Base-by-base conservation (phyloP, 2,329 filamentous ascomycete species). In the Phoma herbarum region DNA sequence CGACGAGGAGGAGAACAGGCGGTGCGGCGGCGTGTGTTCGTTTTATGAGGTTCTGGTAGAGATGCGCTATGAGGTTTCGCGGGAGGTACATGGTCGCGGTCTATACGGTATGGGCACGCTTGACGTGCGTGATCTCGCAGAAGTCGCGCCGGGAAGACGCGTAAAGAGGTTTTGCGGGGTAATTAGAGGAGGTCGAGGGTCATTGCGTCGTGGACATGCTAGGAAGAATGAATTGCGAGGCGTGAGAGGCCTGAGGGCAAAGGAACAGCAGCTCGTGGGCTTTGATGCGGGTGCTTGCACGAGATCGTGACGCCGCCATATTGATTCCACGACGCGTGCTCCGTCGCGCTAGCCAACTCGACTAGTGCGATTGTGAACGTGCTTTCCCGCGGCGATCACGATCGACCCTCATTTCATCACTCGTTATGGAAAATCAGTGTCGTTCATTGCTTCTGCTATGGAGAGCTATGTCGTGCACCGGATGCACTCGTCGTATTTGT, bases 1-100 rank as follows among this genome's bases (percentile, higher is more conserved):
- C 91, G 64, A 93, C 93, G 56, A 99, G 90, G 63, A 99, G 87
- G 25, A 98, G 85, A 52, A 98, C 92, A 0, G 93, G 93, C 37
- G 94, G 91, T 18, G 93, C 95, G 50, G 94, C 87, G n/a, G 93
- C 90, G 75, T 97, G 92, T 66, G 93, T 90, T 43, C 91, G 90
- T 77, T 86, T 87, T 77, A 96, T 88, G 56, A 99, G 90, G 78
- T 97, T 91, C 60, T 86, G 86, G 83, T 99, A 99, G 70, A 98
- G 88, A 70, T 94, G 93, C 48, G 93, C 91, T 75, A 98, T 90
- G 64, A 97, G 85, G 65, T 87, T 86, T 66, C 95, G 91, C 73
- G 94, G 95, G 64, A 99, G 90, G 88, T 97, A 96, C 95, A 99
- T 99, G 56, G 51, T 62, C 49, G 57, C 51, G 54, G 54, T 57